Evolutionary conservation across 495 filamentous ascomycete genomes (phyloP), one percentile per base, ranked within the genome.

Genomic region (Bathelium albidoporum): DNA sequence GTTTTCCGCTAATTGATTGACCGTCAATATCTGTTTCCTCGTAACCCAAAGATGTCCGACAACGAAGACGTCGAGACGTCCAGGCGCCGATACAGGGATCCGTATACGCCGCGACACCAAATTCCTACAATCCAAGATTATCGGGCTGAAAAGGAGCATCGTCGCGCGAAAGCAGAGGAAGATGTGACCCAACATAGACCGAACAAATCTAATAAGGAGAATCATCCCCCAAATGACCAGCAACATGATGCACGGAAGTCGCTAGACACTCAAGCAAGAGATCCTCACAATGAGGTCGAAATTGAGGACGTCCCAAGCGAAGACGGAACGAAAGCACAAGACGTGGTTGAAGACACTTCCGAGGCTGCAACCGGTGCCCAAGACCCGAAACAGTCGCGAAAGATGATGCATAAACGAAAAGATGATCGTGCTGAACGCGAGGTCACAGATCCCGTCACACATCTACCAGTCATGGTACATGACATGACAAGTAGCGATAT

Each of bases 381-480:
- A 52, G 77, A 86, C 55, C 81, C 83, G 5, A 82, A 78, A 66
- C 72, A 84, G 61, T 82, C 82, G 67, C 75, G 85, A 28, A 86
- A 87, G 72, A 71, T 80, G 39, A 77, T 80, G 62, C 81, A 83
- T 63, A 76, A 82, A 59, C 63, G 65, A 41, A 68, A 65, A 59
- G 75, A 81, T 34, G 77, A 81, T 41, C 66, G 70, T 41, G 78
- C 77, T 32, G 81, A 81, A 18, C 77, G 85, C 16, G 76, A 85
- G 68, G 86, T 89, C n/a, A 89, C 85, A 5, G 86, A 89, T 72
- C 86, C 86, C 0, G 81, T 89, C 16, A 89, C 86, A 0, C 86
- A 89, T 71, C 73, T 89, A 1, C 85, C 85, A 4, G 75, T 88
- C 24, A 72, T 71, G 22, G 83, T 88, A 41, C 85, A 87, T 68